phyloP scores from a whole-genome alignment of 805 yeast species.

The Blastobotrys robertii region DNA sequence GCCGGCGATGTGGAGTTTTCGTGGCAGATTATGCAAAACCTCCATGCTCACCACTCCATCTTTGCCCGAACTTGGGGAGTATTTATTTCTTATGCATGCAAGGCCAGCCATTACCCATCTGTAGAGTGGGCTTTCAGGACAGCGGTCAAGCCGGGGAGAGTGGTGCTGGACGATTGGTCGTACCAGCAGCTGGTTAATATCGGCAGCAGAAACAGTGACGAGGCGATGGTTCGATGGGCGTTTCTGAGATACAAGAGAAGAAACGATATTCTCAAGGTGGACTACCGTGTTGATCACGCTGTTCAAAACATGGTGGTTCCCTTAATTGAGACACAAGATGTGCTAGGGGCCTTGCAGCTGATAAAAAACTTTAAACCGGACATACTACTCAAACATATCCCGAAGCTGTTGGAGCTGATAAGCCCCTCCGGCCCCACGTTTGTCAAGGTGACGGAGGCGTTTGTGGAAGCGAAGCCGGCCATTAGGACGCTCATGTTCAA shows the following conservation, averaged over 20 bases:
- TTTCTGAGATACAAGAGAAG: slow-evolving; percentile 19
- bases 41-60: slow-evolving; percentile 14
- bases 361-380: slow-evolving; percentile 14
- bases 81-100: slow-evolving; percentile 18
- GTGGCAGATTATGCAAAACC: slow-evolving; percentile 15
- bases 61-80: slow-evolving; percentile 27
- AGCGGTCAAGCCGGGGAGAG: slow-evolving; percentile 23
- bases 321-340: slow-evolving; percentile 11
- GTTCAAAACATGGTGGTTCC: slow-evolving; percentile 2
- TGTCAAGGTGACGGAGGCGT: slow-evolving; percentile 7
- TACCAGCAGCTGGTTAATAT: slow-evolving; percentile 19
- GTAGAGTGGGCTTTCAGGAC: slow-evolving; percentile 21
- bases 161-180: slow-evolving; percentile 24
- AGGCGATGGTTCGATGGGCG: slow-evolving; percentile 24
- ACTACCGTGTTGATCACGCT: background rate
- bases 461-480: slow-evolving; percentile 9
- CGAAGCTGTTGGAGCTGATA: slow-evolving; percentile 14
- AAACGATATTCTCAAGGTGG: background rate
- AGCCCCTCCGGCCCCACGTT: background rate
- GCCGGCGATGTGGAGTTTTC: slow-evolving; percentile 22
- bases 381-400: slow-evolving; percentile 15
- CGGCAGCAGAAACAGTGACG: slow-evolving; percentile 21
- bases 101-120: slow-evolving; percentile 15
- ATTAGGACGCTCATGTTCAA: slow-evolving; percentile 19
- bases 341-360: slow-evolving; percentile 14